Percentiles rank a stretch among this genome's conserved stretches.
phyloP scores from a whole-genome alignment of 495 filamentous ascomycete species.

The Cenococcum geophilum region DNA sequence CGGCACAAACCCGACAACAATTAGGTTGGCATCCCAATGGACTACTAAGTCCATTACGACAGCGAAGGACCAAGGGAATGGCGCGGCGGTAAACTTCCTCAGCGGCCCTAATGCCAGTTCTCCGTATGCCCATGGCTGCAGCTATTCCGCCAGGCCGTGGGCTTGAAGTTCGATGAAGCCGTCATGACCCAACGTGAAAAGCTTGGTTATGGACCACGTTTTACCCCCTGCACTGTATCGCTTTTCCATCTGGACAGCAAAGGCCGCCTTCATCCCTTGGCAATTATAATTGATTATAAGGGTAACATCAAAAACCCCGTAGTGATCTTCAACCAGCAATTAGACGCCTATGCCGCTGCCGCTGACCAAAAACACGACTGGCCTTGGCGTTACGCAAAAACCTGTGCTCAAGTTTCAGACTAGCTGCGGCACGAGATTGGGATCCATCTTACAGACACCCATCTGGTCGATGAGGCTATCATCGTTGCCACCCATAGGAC shows the following conservation, averaged over 20 bases:
- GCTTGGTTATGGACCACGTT: background rate
- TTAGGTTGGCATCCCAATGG: slow-evolving; percentile 37
- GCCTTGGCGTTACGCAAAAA: slow-evolving; percentile 51
- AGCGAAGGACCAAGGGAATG: slow-evolving; percentile 25
- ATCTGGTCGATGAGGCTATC: slow-evolving; percentile 44
- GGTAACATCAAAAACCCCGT: slow-evolving; percentile 41
- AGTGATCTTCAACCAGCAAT: slow-evolving; percentile 45
- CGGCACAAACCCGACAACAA: slow-evolving; percentile 46
- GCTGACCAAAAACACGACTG: slow-evolving; percentile 43
- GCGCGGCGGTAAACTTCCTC: no score
- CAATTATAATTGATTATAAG: slow-evolving; percentile 39
- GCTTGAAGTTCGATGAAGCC: no score
- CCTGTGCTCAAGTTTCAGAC: slow-evolving; percentile 45
- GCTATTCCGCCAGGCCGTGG: no score
- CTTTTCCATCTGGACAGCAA: background rate
- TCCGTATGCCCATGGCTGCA: no score
- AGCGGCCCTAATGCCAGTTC: no score
- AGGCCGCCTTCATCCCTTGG: background rate
- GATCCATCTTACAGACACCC: slow-evolving; percentile 44
- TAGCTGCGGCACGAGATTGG: slow-evolving; percentile 45
- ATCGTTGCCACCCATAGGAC: slow-evolving; percentile 8
- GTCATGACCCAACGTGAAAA: background rate
- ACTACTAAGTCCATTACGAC: slow-evolving; percentile 37
- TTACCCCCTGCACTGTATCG: slow-evolving; percentile 14
- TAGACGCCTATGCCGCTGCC: slow-evolving; percentile 20